A percentile compares a stretch with the other conserved stretches of the same genome.
These are phyloP conservation scores for Aspergillus heteromorphus DNA, from an alignment of 495 filamentous ascomycete genomes.

Conservation along the genomic window DNA sequence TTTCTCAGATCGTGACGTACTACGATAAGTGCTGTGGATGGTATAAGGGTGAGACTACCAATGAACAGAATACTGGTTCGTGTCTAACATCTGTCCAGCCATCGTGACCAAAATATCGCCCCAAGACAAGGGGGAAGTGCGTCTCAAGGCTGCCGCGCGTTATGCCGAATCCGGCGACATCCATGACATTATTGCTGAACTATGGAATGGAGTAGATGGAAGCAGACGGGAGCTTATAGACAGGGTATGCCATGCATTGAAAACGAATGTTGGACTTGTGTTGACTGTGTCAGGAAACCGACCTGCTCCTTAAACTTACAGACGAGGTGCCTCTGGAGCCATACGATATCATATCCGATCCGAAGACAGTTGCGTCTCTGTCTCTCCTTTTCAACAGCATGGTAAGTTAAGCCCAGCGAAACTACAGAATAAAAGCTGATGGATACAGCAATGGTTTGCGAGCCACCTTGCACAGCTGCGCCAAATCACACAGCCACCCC, in stretches of 20 bases:
- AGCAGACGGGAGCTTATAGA: slow-evolving; percentile 36
- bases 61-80: neutral
- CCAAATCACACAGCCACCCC: slow-evolving; percentile 52
- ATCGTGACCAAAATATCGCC: slow-evolving; percentile 41
- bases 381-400: slow-evolving; percentile 93
- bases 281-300: slow-evolving; percentile 50
- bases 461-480: slow-evolving; percentile 71
- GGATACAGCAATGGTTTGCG: slow-evolving; percentile 74
- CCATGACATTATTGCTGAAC: slow-evolving; percentile 55
- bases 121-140: slow-evolving; percentile 33
- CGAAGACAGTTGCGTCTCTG: slow-evolving; percentile 74
- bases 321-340: slow-evolving; percentile 59
- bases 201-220: slow-evolving; percentile 46
- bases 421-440: slow-evolving; percentile 11
- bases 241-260: slow-evolving; percentile 28
- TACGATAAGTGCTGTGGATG: slow-evolving; percentile 86
- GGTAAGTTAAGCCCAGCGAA: slow-evolving; percentile 32
- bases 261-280: neutral
- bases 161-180: slow-evolving; percentile 66
- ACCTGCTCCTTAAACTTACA: slow-evolving; percentile 58
- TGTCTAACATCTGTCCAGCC: slow-evolving; percentile 19
- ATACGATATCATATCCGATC: slow-evolving; percentile 82
- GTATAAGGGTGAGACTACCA: slow-evolving; percentile 59
- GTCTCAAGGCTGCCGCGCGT: slow-evolving; percentile 65
- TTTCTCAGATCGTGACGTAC: slow-evolving; percentile 83